phyloP scores from a whole-genome alignment of 73 alveolate genomes.

The Paramecium primaurelia region DNA sequence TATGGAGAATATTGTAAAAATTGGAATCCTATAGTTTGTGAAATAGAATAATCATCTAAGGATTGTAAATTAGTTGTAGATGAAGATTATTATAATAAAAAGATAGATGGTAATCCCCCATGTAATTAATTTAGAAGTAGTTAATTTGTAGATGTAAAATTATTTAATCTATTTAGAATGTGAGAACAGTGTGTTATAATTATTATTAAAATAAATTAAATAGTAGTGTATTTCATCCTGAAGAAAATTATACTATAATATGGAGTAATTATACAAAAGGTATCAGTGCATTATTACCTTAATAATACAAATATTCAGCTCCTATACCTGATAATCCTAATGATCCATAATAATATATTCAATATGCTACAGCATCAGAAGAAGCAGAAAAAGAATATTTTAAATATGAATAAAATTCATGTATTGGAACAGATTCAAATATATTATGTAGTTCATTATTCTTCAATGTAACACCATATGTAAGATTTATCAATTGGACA shows the following conservation, averaged over 20 bases:
- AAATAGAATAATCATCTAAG: not conserved
- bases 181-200: not conserved
- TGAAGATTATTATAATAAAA: not conserved
- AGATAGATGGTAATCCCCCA: constrained; percentile 24
- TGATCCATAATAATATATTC: not conserved
- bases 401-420: not conserved
- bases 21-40: not conserved
- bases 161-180: not conserved
- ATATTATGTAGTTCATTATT: not conserved
- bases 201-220: not conserved
- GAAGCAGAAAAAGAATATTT: not conserved
- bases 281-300: not conserved
- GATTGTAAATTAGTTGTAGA: not conserved
- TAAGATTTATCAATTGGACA: not conserved
- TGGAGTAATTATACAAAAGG: constrained; percentile 44
- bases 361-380: not conserved
- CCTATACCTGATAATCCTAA: not conserved
- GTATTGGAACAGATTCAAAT: not conserved
- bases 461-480: not conserved
- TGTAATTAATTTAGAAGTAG: not conserved
- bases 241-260: not conserved
- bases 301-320: not conserved
- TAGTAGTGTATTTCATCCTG: not conserved
- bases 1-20: not conserved
- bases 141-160: not conserved